Evolutionary conservation across 2,329 filamentous ascomycete species (phyloP), one percentile per base, ranked within the genome.

Genomic region (Nakataea oryzae): DNA sequence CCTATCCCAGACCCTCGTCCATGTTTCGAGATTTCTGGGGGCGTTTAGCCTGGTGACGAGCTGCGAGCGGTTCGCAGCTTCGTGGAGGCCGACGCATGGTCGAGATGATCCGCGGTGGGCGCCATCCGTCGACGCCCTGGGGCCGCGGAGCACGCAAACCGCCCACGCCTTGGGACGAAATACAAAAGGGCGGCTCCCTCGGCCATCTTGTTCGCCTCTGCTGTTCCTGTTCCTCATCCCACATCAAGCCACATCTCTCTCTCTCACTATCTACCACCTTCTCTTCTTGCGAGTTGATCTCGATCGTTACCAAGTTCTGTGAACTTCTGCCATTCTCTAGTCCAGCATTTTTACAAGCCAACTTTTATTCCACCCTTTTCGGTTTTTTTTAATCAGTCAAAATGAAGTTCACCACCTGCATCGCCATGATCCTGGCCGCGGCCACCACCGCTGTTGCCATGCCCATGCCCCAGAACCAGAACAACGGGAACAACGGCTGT

Each of bases 231-330:
- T 50, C 21, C 21, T n/a, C 41, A 50, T 50, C 41, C 41, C 41
- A 50, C 41, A 50, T 50, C 41, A 50, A 50, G 41, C 41, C 21
- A n/a, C n/a, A n/a, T n/a, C n/a, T 17, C 21, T 50, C 58, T 28
- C 47, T 50, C 32, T 27, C 58, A 47, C 32, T 29, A 24, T 27
- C 27, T 29, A 12, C 21, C 14, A 59, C 27, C 24, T 56, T 57
- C 14, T n/a, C 24, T 56, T 57, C 29, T 55, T n/a, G 47, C 24
- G 60, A 61, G 60, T 61, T 61, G 60, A 61, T 61, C 60, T 61
- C 60, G 57, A 34, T 56, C 60, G 29, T 56, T 61, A 41, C 21
- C 34, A 57, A 57, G 60, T 61, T 61, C 60, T 57, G 60, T 61
- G 60, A 61, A 61, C 60, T 61, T 57, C 5, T n/a, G 27, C 21